Base-by-base conservation (phyloP, 2,329 filamentous ascomycete species). In the Hypoxylon sp. region DNA sequence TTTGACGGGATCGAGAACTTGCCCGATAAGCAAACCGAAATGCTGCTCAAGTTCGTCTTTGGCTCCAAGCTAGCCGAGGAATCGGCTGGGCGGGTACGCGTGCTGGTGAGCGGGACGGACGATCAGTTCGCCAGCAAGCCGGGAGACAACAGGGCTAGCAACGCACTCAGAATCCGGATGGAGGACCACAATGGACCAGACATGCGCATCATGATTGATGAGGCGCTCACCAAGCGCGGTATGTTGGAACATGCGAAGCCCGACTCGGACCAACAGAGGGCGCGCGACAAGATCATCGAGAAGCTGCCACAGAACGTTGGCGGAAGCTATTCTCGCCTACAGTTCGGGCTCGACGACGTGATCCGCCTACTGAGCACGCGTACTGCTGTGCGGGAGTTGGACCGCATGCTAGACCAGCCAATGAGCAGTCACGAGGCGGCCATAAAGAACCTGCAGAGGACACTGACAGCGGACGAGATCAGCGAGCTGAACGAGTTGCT, bases 1-100 rank as follows among this genome's bases (percentile, higher is more conserved):
- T 73, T 74, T 30, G 73, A 74, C 19, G 72, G 73, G 1, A 27
- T 74, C 12, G 73, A 74, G n/a, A 72, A 73, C 16, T 23, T 74
- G 23, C 64, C 64, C 2, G 32, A 57, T 0, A 59, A 59, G 29
- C 51, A 71, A 11, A 34, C 54, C 12, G 30, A 68, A 4, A 48
- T 60, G 21, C 51, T 74, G 39, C 54, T 73, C 0, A 30, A 46
- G n/a, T 70, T 70, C 5, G 45, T 60, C 3, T 70, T 69, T 5
- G 47, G 60, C 27, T 30, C 66, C 4, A 59, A 55, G 39, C n/a
- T 68, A 11, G n/a, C 59, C 1, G 55, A 30, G 2, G 61, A 62
- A 8, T 45, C 62, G 6, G 46, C 55, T 19, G 65, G 67, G 7
- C 52, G 67, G 0, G 65, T 74, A 27, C 71, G 71, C 8, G 45